These are phyloP conservation scores for Leccinum insolens DNA, from an alignment of 1,284 basidiomycete species.

Conservation along the genomic window DNA sequence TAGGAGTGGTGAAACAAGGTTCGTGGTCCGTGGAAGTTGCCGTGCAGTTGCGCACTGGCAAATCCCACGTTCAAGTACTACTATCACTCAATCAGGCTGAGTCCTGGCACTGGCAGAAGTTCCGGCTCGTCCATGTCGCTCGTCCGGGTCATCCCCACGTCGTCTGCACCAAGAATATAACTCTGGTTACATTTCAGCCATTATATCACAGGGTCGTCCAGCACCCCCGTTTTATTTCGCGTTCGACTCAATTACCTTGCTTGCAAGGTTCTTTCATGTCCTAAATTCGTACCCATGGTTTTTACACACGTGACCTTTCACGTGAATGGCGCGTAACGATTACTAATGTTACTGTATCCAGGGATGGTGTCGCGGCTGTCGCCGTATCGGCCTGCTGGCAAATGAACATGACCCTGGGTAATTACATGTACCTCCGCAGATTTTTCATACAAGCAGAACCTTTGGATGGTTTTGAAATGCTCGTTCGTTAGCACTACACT, in stretches of 20 bases:
- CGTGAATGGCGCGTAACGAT: too few species aligned
- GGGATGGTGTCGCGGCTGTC: too few species aligned
- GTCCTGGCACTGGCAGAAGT: neutral
- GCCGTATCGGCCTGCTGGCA: too few species aligned
- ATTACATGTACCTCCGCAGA: too few species aligned
- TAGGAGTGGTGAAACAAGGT: neutral
- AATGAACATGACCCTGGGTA: too few species aligned
- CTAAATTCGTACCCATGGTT: too few species aligned
- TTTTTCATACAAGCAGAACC: too few species aligned
- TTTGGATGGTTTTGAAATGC: too few species aligned
- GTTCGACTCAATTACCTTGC: neutral
- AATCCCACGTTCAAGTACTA: neutral
- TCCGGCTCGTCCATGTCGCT: neutral
- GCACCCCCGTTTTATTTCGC: neutral
- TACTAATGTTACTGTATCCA: too few species aligned
- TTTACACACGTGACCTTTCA: too few species aligned
- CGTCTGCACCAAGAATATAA: neutral
- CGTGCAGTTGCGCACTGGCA: neutral
- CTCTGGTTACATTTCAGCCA: neutral
- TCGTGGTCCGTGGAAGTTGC: neutral
- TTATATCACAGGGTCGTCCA: neutral
- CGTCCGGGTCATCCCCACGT: neutral
- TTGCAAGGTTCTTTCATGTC: too few species aligned
- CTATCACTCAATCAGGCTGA: neutral
- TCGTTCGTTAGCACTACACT: too few species aligned